Percentiles rank a stretch among this genome's conserved stretches.
These are phyloP conservation scores for Debaryomyces udenii DNA, from an alignment of 1,139 yeast genomes.

Conservation along the genomic window DNA sequence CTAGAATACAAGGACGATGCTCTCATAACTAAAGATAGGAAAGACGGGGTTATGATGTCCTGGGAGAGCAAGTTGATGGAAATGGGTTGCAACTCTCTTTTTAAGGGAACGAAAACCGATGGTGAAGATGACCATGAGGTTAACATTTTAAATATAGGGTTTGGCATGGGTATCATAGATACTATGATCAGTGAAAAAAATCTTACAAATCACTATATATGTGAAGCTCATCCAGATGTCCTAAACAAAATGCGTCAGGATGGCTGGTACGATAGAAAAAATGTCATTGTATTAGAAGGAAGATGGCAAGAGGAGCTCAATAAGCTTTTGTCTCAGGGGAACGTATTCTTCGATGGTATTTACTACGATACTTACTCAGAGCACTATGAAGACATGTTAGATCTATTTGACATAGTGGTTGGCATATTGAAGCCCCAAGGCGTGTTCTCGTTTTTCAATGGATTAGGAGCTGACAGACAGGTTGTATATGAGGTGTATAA, in stretches of 20 bases:
- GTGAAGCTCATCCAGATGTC: slow-evolving; percentile 96
- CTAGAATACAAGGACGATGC: slow-evolving; percentile 73
- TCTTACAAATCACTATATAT: slow-evolving; percentile 79
- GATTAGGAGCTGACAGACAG: slow-evolving; percentile 93
- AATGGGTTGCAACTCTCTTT: slow-evolving; percentile 72
- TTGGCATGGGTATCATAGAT: slow-evolving; percentile 97
- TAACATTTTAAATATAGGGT: slow-evolving; percentile 79
- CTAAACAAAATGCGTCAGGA: slow-evolving; percentile 63
- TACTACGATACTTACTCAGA: slow-evolving; percentile 95
- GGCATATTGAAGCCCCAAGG: slow-evolving; percentile 83
- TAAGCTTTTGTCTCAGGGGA: slow-evolving; percentile 61
- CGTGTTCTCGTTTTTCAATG: slow-evolving; percentile 87
- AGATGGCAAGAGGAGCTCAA: slow-evolving; percentile 89
- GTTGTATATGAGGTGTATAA: slow-evolving; percentile 88
- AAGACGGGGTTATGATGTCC: slow-evolving; percentile 97
- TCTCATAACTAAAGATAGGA: slow-evolving; percentile 67
- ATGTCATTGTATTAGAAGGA: slow-evolving; percentile 78
- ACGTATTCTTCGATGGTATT: slow-evolving; percentile 80
- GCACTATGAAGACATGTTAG: slow-evolving; percentile 82
- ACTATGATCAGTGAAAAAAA: slow-evolving; percentile 60
- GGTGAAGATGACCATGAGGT: slow-evolving; percentile 44
- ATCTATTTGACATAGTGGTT: slow-evolving; percentile 76
- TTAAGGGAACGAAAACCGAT: slow-evolving; percentile 39
- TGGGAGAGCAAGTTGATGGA: slow-evolving; percentile 90
- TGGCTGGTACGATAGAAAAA: slow-evolving; percentile 82